phyloP scores from a whole-genome alignment of 345 rosid species.

The Eucalyptus polybractea region DNA sequence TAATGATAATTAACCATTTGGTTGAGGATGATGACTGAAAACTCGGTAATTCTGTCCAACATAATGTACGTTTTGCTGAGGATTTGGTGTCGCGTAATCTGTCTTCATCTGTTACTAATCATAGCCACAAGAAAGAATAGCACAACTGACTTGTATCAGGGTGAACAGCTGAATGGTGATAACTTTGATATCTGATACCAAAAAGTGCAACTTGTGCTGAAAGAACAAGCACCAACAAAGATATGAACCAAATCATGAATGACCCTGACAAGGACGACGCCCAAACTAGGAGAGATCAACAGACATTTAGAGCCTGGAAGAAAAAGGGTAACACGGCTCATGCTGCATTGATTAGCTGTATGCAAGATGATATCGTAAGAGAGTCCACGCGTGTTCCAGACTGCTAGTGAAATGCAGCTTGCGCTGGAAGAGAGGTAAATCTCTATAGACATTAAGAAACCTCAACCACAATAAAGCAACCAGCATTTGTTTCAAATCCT shows the following conservation, averaged over 20 bases:
- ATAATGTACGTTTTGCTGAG: background rate
- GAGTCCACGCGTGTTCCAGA: rapidly evolving
- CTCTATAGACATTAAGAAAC: background rate
- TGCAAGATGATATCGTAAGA: background rate
- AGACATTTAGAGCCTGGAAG: background rate
- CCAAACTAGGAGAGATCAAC: background rate
- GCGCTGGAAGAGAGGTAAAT: background rate
- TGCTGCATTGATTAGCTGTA: background rate
- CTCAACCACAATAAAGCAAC: background rate
- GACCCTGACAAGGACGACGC: background rate
- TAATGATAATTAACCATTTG: background rate
- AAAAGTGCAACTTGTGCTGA: background rate
- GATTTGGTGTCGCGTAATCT: background rate
- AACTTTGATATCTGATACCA: background rate
- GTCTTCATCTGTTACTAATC: background rate
- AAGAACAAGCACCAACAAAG: background rate
- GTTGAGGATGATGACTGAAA: background rate
- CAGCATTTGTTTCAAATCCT: background rate
- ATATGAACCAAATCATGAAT: background rate
- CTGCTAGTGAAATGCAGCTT: background rate
- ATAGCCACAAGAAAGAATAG: background rate
- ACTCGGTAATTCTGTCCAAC: rapidly evolving
- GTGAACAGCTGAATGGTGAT: background rate
- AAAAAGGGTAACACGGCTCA: rapidly evolving
- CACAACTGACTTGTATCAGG: background rate